These are phyloP conservation scores for Onygenales sp. DNA, from an alignment of 2,329 filamentous ascomycete species.

Conservation along the genomic window DNA sequence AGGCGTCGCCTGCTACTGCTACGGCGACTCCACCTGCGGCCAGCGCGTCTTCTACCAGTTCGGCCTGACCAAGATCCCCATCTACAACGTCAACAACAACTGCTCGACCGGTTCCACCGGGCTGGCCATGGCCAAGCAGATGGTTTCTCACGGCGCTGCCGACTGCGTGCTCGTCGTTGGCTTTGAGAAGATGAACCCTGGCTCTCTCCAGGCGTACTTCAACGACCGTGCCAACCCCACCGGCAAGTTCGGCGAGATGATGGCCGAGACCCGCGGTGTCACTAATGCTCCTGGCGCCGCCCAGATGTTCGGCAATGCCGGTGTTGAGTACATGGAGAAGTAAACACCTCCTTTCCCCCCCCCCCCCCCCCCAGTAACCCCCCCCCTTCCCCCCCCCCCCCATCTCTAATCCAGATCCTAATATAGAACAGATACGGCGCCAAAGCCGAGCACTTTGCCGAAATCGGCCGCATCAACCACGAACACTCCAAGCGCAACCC, in stretches of 20 bases:
- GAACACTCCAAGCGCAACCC: too few species aligned
- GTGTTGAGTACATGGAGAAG: slow-evolving; percentile 91
- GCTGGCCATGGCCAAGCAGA: slow-evolving; percentile 69
- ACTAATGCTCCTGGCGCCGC: slow-evolving; percentile 77
- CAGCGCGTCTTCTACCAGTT: slow-evolving; percentile 99
- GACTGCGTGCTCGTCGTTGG: slow-evolving; percentile 87
- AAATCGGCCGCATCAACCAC: too few species aligned
- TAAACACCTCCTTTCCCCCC: slow-evolving; percentile 28
- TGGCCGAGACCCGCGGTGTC: slow-evolving; percentile 70
- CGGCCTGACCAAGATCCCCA: slow-evolving; percentile 90
- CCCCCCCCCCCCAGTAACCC: slow-evolving; percentile 1
- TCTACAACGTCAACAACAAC: slow-evolving; percentile 99
- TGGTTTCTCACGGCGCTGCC: slow-evolving; percentile 69
- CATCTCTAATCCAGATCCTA: too few species aligned
- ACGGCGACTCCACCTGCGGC: slow-evolving; percentile 88
- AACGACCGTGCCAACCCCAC: slow-evolving; percentile 76
- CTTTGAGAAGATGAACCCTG: slow-evolving; percentile 97
- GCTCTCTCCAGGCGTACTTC: slow-evolving; percentile 74
- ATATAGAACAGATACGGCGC: too few species aligned
- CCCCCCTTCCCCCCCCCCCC: too few species aligned
- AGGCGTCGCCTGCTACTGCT: slow-evolving; percentile 95
- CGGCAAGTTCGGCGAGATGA: slow-evolving; percentile 63
- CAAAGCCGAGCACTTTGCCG: too few species aligned
- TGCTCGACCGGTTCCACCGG: slow-evolving; percentile 94
- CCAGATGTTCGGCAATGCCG: slow-evolving; percentile 93